These are phyloP conservation scores for Spathaspora hagerdaliae DNA, from an alignment of 805 yeast genomes.

Conservation along the genomic window DNA sequence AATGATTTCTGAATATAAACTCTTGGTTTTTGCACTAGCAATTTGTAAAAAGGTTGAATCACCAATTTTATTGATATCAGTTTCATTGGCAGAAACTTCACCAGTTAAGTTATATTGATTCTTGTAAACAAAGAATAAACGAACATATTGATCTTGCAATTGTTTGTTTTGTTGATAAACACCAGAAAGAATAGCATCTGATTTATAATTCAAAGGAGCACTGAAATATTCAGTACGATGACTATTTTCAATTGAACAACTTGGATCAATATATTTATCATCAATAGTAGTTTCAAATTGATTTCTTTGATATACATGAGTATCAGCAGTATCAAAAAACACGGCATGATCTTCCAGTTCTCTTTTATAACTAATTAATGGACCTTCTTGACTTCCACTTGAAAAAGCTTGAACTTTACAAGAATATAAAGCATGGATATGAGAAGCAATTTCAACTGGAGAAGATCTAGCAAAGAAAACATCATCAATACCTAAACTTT, in stretches of 20 bases:
- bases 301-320: constrained; percentile 32
- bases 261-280: constrained; percentile 68
- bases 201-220: constrained; percentile 50
- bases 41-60: constrained; percentile 75
- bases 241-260: constrained; percentile 29
- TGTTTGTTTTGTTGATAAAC: constrained; percentile 26
- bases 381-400: constrained; percentile 20
- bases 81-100: constrained; percentile 27
- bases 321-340: constrained; percentile 67
- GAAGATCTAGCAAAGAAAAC: constrained; percentile 85
- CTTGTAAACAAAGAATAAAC: constrained; percentile 81
- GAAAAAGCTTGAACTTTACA: constrained; percentile 83
- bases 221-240: constrained; percentile 78
- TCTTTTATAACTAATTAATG: constrained; percentile 72
- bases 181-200: constrained; percentile 44
- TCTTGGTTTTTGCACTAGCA: constrained; percentile 76
- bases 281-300: constrained; percentile 75
- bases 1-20: constrained; percentile 69
- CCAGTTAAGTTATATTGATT: constrained; percentile 33
- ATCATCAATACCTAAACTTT: constrained; percentile 84
- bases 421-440: constrained; percentile 85
- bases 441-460: constrained; percentile 73
- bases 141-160: constrained; percentile 46
- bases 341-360: constrained; percentile 86
- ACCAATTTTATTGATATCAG: constrained; percentile 64